Evolutionary conservation across 257 asterid species (phyloP).

Genomic region (Penstemon eatonii): DNA sequence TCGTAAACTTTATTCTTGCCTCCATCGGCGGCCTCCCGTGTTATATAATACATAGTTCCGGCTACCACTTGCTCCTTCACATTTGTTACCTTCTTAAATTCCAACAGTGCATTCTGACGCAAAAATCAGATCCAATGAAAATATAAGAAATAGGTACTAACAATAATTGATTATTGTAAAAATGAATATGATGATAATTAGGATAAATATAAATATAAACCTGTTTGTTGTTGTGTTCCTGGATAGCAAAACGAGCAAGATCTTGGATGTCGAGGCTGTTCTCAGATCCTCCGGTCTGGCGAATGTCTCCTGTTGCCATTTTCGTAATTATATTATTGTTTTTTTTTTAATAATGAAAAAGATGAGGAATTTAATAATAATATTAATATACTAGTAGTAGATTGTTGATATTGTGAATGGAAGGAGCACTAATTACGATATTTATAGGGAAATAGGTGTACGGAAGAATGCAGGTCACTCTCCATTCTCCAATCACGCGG

Average conservation of each 20-base stretch:
- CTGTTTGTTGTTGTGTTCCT: slow-evolving; percentile 70
- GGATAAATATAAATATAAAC: slow-evolving; percentile 23
- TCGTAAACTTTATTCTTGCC: slow-evolving; percentile 66
- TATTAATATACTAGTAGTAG: too few species aligned
- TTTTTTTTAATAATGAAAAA: too few species aligned
- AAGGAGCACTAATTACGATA: too few species aligned
- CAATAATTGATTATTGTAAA: too few species aligned
- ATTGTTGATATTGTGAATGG: too few species aligned
- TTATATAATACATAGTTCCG: slow-evolving; percentile 71
- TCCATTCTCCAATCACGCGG: too few species aligned
- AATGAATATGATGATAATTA: too few species aligned
- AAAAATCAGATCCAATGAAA: slow-evolving; percentile 4
- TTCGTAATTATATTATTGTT: neutral
- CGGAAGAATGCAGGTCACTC: too few species aligned
- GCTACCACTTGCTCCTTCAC: slow-evolving; percentile 79
- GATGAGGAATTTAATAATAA: too few species aligned
- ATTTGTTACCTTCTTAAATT: slow-evolving; percentile 69
- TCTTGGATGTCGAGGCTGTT: slow-evolving; percentile 66
- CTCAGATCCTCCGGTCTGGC: slow-evolving; percentile 51
- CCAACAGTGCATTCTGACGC: slow-evolving; percentile 62
- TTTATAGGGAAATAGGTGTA: too few species aligned
- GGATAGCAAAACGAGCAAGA: slow-evolving; percentile 82
- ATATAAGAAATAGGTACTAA: neutral
- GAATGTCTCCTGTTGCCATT: slow-evolving; percentile 62
- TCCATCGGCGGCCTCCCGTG: slow-evolving; percentile 72